Evolutionary conservation across 2,329 filamentous ascomycete species (phyloP).

Genomic region (Camillea tinctor): DNA sequence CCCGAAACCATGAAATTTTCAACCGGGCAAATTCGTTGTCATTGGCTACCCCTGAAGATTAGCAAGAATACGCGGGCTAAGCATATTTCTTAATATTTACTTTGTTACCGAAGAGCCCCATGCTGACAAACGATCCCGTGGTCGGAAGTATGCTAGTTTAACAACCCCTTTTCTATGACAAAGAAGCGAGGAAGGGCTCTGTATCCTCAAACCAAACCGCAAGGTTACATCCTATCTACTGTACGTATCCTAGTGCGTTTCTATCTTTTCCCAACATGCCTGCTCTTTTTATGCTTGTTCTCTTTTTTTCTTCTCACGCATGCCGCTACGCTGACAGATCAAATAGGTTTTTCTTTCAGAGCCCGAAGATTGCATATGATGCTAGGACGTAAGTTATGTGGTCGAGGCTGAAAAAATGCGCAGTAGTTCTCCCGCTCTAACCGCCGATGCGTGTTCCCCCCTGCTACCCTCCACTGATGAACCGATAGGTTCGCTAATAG

Average conservation of each 20-base stretch:
- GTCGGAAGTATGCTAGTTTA: background rate
- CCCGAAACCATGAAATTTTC: background rate
- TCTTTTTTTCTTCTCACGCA: background rate
- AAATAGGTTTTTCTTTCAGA: background rate
- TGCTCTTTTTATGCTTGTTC: background rate
- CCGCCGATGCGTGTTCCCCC: too few species aligned
- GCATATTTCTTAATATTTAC: background rate
- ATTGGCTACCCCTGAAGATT: background rate
- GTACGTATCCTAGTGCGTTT: background rate
- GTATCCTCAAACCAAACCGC: background rate
- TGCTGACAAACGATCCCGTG: background rate
- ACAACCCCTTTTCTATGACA: background rate
- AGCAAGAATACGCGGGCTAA: background rate
- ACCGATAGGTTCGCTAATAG: too few species aligned
- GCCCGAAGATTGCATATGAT: too few species aligned
- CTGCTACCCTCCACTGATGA: too few species aligned
- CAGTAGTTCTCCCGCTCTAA: too few species aligned
- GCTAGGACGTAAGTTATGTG: too few species aligned
- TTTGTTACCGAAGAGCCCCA: background rate
- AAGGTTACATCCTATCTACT: background rate
- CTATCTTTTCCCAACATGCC: background rate
- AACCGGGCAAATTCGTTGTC: background rate
- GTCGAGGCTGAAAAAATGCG: too few species aligned
- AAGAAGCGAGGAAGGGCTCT: background rate
- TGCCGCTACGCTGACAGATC: background rate